Evolutionary conservation across 2,329 filamentous ascomycete species (phyloP).

Genomic region (Tetracladium maxilliforme): DNA sequence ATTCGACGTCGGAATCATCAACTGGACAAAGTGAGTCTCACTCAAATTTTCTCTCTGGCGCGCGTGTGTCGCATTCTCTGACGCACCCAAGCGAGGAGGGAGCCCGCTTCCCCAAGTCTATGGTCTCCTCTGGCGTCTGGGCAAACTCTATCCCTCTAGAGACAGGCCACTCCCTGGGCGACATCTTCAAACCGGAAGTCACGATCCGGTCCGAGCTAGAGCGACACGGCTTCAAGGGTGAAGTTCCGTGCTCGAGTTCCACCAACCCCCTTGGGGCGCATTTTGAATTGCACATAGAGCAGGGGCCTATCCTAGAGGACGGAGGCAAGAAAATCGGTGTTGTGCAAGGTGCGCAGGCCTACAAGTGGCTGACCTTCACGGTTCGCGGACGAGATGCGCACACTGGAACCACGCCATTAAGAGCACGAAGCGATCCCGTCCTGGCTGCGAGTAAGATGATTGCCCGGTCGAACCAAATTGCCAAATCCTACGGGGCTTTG

Average conservation of each 20-base stretch:
- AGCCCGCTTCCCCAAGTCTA: constrained; percentile 58
- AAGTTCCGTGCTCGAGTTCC: constrained; percentile 33
- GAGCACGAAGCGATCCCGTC: constrained; percentile 47
- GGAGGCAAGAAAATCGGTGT: constrained; percentile 47
- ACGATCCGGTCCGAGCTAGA: constrained; percentile 54
- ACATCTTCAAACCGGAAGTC: constrained; percentile 36
- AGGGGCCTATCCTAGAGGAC: constrained; percentile 57
- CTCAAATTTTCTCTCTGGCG: no score
- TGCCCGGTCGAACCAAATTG: constrained; percentile 42
- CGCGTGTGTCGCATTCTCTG: no score
- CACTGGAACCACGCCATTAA: constrained; percentile 55
- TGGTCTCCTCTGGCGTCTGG: constrained; percentile 62
- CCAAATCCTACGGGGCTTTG: constrained; percentile 38
- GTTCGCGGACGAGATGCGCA: constrained; percentile 51
- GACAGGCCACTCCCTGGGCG: constrained; percentile 40
- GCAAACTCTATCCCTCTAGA: constrained; percentile 45
- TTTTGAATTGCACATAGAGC: constrained; percentile 73
- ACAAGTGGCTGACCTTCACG: constrained; percentile 54
- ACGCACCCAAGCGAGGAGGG: constrained; percentile 57
- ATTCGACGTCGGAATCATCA: constrained; percentile 57
- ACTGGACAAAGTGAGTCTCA: no score
- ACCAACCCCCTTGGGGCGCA: constrained; percentile 53
- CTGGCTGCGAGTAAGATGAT: constrained; percentile 52
- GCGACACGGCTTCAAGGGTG: constrained; percentile 55
- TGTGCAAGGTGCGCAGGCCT: constrained; percentile 57